Percentiles rank a stretch among this genome's conserved stretches.
Conservation (phyloP, 2,329 filamentous ascomycete species). For the Claviceps sp. region DNA sequence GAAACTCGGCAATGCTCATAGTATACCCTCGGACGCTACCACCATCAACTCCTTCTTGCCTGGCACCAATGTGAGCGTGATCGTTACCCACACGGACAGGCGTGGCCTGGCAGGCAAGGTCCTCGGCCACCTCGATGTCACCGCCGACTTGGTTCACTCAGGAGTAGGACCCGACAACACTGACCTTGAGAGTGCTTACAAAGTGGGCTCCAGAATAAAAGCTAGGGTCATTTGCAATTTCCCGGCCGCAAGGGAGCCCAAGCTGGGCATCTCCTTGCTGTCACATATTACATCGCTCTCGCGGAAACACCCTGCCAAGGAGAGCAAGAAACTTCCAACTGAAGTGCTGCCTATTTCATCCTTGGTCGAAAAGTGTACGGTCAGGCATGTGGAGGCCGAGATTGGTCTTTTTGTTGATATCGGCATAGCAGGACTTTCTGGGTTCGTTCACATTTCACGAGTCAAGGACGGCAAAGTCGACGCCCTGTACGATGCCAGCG, state of each 20-base stretch:
- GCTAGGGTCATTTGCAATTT: constrained; percentile 82
- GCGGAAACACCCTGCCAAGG: constrained; percentile 24
- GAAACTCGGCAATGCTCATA: constrained; percentile 53
- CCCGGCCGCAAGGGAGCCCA: constrained; percentile 62
- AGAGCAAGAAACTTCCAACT: constrained; percentile 35
- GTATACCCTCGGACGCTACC: constrained; percentile 60
- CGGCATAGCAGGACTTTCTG: constrained; percentile 49
- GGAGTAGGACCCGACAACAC: constrained; percentile 56
- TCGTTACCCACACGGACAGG: constrained; percentile 61
- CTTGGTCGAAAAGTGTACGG: constrained; percentile 62
- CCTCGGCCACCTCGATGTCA: constrained; percentile 82
- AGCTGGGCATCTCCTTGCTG: constrained; percentile 76
- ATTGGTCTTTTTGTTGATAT: constrained; percentile 72
- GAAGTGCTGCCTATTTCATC: constrained; percentile 57
- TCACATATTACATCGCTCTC: constrained; percentile 64
- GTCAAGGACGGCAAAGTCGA: constrained; percentile 87
- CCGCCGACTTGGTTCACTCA: constrained; percentile 81
- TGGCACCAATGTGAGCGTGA: constrained; percentile 75
- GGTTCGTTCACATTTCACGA: constrained; percentile 89
- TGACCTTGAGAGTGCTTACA: constrained; percentile 65
- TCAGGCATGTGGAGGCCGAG: constrained; percentile 65
- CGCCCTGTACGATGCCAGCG: constrained; percentile 59
- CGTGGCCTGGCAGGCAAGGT: constrained; percentile 80
- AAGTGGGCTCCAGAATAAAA: constrained; percentile 71
- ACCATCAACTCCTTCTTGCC: constrained; percentile 85